Evolutionary conservation across 805 yeast species (phyloP).

Genomic region (Saturnispora bothae): DNA sequence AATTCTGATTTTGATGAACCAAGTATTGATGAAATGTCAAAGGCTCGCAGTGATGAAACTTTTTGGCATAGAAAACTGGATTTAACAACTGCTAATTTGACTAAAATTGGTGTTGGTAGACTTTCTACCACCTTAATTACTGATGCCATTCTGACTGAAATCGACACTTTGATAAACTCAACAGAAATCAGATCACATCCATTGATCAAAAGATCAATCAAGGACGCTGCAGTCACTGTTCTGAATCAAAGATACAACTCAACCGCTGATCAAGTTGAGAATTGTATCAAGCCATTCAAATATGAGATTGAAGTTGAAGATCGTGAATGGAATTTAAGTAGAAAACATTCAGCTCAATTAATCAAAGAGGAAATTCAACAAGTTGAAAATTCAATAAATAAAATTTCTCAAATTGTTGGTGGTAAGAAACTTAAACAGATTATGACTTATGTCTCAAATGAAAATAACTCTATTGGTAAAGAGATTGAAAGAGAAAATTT

Average conservation of each 20-base stretch:
- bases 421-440: conserved; percentile 77
- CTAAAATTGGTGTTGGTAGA: conserved; percentile 92
- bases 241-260: conserved; percentile 70
- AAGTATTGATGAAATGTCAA: conserved; percentile 43
- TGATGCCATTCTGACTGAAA: conserved; percentile 66
- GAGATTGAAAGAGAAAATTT: conserved; percentile 54
- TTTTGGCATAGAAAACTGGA: conserved; percentile 88
- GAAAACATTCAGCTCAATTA: conserved; percentile 64
- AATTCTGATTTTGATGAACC: conserved; percentile 32
- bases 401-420: conserved; percentile 64
- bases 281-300: conserved; percentile 95
- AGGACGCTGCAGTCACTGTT: conserved; percentile 76
- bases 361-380: conserved; percentile 79
- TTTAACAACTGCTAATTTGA: conserved; percentile 68
- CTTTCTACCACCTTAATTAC: conserved; percentile 75
- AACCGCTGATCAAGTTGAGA: conserved; percentile 97
- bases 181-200: conserved; percentile 81
- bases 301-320: conserved; percentile 95
- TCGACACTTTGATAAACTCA: conserved; percentile 58
- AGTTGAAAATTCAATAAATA: conserved; percentile 54
- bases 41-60: conserved; percentile 52
- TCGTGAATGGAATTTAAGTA: conserved; percentile 79
- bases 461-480: conserved; percentile 28
- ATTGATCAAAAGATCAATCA: conserved; percentile 69
- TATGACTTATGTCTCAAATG: conserved; percentile 54